phyloP scores from a whole-genome alignment of 345 rosid species.

The Dovyalis caffra region DNA sequence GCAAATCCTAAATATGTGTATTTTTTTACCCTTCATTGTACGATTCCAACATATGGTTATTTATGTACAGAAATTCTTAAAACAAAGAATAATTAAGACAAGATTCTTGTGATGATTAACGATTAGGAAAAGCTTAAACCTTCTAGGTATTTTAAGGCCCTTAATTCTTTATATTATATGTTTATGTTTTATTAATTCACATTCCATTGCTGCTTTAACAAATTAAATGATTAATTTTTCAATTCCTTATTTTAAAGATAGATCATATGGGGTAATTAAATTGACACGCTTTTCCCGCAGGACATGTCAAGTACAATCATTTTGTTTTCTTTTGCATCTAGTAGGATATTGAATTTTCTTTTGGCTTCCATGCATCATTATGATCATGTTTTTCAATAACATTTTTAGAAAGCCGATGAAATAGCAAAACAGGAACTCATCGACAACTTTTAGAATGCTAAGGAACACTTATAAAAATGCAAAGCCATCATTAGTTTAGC shows the following conservation, averaged over 20 bases:
- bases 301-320: constrained; percentile 23
- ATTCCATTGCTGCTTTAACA: not conserved
- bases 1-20: too few species aligned
- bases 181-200: not conserved
- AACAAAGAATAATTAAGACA: not conserved
- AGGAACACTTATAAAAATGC: constrained; percentile 9
- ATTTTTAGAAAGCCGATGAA: not conserved
- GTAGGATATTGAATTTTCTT: constrained; percentile 8
- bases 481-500: constrained; percentile 22
- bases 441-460: constrained; percentile 14
- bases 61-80: not conserved
- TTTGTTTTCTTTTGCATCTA: constrained; percentile 15
- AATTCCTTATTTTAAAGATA: constrained; percentile 4
- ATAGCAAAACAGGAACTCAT: not conserved
- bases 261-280: not conserved
- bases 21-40: too few species aligned
- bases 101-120: not conserved
- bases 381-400: constrained; percentile 11
- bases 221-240: not conserved
- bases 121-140: not conserved
- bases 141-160: not conserved
- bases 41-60: not conserved
- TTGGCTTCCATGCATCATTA: not conserved
- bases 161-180: not conserved
- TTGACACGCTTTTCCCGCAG: not conserved